Evolutionary conservation across 192 early-diverging fungal species (phyloP), one percentile per base, ranked within the genome.

Genomic region (Coemansia sp.): DNA sequence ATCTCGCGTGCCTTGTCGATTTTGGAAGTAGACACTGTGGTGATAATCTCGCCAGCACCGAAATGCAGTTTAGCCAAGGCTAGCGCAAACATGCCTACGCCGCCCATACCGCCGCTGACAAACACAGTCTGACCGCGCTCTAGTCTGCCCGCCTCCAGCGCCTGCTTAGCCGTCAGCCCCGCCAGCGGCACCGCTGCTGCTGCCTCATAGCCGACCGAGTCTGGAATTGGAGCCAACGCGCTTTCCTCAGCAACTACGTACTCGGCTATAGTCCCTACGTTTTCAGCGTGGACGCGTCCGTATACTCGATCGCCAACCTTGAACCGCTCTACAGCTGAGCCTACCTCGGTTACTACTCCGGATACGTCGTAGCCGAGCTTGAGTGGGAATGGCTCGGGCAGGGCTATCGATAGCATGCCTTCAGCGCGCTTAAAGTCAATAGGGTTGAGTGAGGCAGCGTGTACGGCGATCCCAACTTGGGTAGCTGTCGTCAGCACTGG

Each of bases 51-150:
- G 2, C 52, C 33, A 0, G 77, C 84, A 0, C 57, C 60, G 53
- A 87, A 88, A 31, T 78, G 62, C 24, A 74, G 76, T 62, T 80
- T 74, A 15, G 85, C 84, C 41, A 88, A 62, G 4, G 62, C 57
- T 11, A 89, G 65, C 6, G 75, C 89, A 67, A 88, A 81, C 72
- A 75, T 73, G 5, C 87, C 89, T 20, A 88, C 81, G 33, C 88
- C 87, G 53, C 86, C 87, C 60, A 87, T 71, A 0, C 89, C 89
- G 7, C 73, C 89, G 60, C 77, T 86, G 9, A 90, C 78, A 73
- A 87, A 79, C 52, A 87, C 18, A 6, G 72, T 58, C 22, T 80
- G 57, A 10, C 71, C 77, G 7, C 49, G 55, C 34, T 74, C 22
- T 12, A 78, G 69, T 2, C 72, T 69, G 1, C 53, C 52, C 4